Base-by-base conservation (phyloP, 1,284 basidiomycete genomes). In the Pyrrhoderma noxium region DNA sequence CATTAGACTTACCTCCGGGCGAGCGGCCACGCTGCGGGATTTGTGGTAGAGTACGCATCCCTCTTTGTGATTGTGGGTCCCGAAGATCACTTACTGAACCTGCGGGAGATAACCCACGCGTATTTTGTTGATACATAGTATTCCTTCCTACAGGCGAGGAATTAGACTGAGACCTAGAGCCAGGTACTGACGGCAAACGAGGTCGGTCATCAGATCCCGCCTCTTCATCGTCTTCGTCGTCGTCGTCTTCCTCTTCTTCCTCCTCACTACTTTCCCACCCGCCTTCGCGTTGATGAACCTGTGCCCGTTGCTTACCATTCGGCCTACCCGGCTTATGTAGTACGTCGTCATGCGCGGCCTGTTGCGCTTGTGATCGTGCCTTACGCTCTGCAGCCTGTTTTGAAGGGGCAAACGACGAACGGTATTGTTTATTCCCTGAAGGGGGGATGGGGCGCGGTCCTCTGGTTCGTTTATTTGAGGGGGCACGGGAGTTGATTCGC, bases 391-490 rank as follows among this genome's bases (percentile, higher is more conserved):
- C 79, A 19, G 89, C 91, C 57, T 84, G 79, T 61, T 78, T 85
- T 13, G 87, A 88, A 0, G 84, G 85, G 0, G 89, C 86, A 61
- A 94, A 94, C 2, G 91, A 92, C 0, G 89, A 92, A 44, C 78
- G 77, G 62, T 75, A 82, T 38, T 56, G 51, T 25, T 49, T 57
- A 11, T 42, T 37, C 18, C 16, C 14, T 18, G 46, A 47, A 16
- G 45, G 45, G 2, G 52, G 18, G 51, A 52, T 11, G 54, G 46
- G 13, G 52, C 52, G 22, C 52, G 52, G 39, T 55, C 53, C 21
- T 53, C 54, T 7, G 54, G 54, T 18, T 56, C 51, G 42, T 49
- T 31, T 21, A 56, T 52, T 18, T 48, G 46, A 8, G 54, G 54
- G 8, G 47, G 46, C 2, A 47, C 27, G 16, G 52, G 52, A 11